Percentiles rank a stretch among this genome's conserved stretches.
These are phyloP conservation scores for Pichia eremophila DNA, from an alignment of 805 yeast species.

Conservation along the genomic window DNA sequence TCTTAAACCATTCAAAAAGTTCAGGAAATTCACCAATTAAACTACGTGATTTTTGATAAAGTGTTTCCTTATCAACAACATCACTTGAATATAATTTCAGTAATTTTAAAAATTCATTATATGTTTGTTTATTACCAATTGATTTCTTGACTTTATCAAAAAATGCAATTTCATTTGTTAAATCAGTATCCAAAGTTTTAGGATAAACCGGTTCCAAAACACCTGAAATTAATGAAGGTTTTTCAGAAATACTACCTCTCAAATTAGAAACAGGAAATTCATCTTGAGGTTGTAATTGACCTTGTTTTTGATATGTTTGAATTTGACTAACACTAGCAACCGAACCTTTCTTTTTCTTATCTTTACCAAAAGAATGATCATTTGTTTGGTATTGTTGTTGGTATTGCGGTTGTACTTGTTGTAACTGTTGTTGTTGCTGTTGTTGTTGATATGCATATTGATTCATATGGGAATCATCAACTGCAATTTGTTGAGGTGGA, in stretches of 20 bases:
- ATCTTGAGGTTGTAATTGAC: slow-evolving; percentile 23
- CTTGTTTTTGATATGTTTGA: slow-evolving; percentile 9
- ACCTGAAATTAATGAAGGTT: slow-evolving; percentile 73
- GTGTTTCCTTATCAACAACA: slow-evolving; percentile 70
- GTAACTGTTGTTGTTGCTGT: slow-evolving; percentile 4
- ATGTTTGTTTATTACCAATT: slow-evolving; percentile 80
- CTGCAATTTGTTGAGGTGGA: not conserved
- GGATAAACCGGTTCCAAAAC: slow-evolving; percentile 74
- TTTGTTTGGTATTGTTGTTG: slow-evolving; percentile 8
- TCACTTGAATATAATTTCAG: slow-evolving; percentile 85
- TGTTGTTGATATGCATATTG: not conserved
- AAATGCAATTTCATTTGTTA: slow-evolving; percentile 79
- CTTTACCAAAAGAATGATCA: slow-evolving; percentile 9
- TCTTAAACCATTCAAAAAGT: slow-evolving; percentile 82
- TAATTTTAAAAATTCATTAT: slow-evolving; percentile 85
- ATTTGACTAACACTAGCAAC: slow-evolving; percentile 13
- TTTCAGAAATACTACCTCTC: slow-evolving; percentile 28
- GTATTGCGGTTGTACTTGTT: slow-evolving; percentile 5
- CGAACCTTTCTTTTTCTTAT: slow-evolving; percentile 21
- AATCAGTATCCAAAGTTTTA: slow-evolving; percentile 45
- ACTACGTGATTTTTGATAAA: slow-evolving; percentile 76
- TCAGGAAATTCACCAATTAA: slow-evolving; percentile 78
- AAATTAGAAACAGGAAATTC: slow-evolving; percentile 43
- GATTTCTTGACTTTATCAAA: slow-evolving; percentile 88
- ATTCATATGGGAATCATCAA: not conserved